A percentile compares a stretch with the other conserved stretches of the same genome.
phyloP scores from a whole-genome alignment of 2,329 filamentous ascomycete genomes.

The Elsinoe batatas region DNA sequence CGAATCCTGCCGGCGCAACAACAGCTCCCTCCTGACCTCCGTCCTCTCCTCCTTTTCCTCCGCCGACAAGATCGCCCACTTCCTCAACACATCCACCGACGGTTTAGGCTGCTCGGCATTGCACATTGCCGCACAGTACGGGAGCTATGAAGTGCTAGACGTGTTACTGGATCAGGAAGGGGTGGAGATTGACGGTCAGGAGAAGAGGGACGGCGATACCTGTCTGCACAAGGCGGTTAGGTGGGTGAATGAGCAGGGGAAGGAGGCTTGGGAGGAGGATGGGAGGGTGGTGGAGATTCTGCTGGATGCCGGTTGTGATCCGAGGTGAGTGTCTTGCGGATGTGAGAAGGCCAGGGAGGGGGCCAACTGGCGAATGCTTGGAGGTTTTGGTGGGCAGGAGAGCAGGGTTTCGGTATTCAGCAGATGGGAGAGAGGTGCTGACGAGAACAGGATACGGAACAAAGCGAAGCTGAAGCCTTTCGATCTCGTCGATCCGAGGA shows the following conservation, averaged over 20 bases:
- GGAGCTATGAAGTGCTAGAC: slow-evolving; percentile 80
- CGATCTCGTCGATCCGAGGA: slow-evolving; percentile 64
- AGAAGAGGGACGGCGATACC: slow-evolving; percentile 62
- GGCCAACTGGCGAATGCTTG: neutral
- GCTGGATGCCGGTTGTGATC: slow-evolving; percentile 66
- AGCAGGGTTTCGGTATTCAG: neutral
- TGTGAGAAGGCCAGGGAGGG: neutral
- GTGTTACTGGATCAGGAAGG: slow-evolving; percentile 71
- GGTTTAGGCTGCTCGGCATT: slow-evolving; percentile 81
- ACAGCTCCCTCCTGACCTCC: slow-evolving; percentile 71
- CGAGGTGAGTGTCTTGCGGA: slow-evolving; percentile 30
- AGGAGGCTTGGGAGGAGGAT: slow-evolving; percentile 55
- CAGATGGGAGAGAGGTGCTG: slow-evolving; percentile 10
- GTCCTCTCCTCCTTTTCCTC: slow-evolving; percentile 51
- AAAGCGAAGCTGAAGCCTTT: slow-evolving; percentile 61
- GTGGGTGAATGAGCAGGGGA: slow-evolving; percentile 60
- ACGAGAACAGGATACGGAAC: slow-evolving; percentile 47
- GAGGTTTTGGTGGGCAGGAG: neutral
- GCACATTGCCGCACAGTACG: slow-evolving; percentile 76
- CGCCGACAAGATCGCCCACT: slow-evolving; percentile 54
- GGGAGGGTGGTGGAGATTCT: slow-evolving; percentile 64
- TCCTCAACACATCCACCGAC: slow-evolving; percentile 79
- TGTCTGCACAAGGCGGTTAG: slow-evolving; percentile 70
- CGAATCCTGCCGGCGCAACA: slow-evolving; percentile 89
- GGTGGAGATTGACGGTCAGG: slow-evolving; percentile 74